These are phyloP conservation scores for Cronartium quercuum DNA, from an alignment of 1,284 basidiomycete genomes.

Conservation along the genomic window DNA sequence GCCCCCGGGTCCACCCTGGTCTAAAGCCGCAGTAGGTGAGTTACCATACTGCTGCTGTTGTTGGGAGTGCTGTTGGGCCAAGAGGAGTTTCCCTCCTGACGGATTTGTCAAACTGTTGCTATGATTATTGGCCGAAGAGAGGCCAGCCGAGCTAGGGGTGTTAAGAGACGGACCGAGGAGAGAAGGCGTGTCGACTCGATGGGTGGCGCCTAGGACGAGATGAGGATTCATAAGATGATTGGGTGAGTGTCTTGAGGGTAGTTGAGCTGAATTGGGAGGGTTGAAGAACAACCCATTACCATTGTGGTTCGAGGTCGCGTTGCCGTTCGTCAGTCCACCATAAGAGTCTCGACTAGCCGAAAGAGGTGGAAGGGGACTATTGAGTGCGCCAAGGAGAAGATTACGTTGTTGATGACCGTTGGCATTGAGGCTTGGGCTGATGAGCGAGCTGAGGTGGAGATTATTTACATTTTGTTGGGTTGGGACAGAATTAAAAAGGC, in stretches of 20 bases:
- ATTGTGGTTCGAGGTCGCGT: conserved; percentile 1
- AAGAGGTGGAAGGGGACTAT: conserved; percentile 15
- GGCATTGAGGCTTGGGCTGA: conserved; percentile 19
- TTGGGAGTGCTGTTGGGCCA: neutral
- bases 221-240: neutral
- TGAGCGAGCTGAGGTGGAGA: conserved; percentile 10
- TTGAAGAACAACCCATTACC: conserved; percentile 11
- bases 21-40: neutral
- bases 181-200: conserved; percentile 27
- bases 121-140: neutral
- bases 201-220: neutral
- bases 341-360: conserved; percentile 14
- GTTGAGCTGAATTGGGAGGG: neutral
- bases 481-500: neutral
- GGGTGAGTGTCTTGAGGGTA: neutral
- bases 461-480: conserved; percentile 10
- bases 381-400: conserved; percentile 22
- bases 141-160: conserved; percentile 16
- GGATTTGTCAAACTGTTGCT: neutral
- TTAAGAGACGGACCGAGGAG: neutral
- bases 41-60: conserved; percentile 1
- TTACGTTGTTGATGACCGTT: conserved; percentile 32
- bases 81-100: neutral
- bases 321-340: neutral
- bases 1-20: neutral